Percentiles rank a stretch among this genome's conserved stretches.
Conservation (phyloP, 805 yeast species). For the Candida chilensis region DNA sequence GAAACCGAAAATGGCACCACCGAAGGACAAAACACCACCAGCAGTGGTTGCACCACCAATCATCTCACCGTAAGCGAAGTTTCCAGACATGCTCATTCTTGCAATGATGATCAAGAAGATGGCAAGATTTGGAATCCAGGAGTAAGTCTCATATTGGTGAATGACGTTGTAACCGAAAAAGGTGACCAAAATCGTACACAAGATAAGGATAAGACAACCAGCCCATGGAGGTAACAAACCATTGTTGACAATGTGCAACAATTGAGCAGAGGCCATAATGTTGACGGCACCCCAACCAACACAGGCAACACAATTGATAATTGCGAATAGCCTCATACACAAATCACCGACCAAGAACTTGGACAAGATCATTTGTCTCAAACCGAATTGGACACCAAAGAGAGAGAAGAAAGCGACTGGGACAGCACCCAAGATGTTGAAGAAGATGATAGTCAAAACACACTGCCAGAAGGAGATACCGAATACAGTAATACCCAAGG, state of each 20-base stretch:
- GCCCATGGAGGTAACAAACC: constrained; percentile 79
- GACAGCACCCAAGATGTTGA: constrained; percentile 60
- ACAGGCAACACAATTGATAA: constrained; percentile 76
- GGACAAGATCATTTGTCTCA: constrained; percentile 81
- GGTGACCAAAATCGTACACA: constrained; percentile 62
- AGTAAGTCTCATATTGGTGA: constrained; percentile 74
- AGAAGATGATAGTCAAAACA: constrained; percentile 58
- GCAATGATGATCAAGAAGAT: constrained; percentile 74
- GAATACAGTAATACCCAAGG: constrained; percentile 45
- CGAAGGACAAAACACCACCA: constrained; percentile 70
- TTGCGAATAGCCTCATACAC: constrained; percentile 68
- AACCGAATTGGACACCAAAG: constrained; percentile 78
- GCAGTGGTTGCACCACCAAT: constrained; percentile 57
- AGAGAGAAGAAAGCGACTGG: constrained; percentile 80
- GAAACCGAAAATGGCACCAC: constrained; percentile 77
- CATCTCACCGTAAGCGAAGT: constrained; percentile 45
- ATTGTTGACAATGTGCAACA: constrained; percentile 59
- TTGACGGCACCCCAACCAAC: constrained; percentile 95
- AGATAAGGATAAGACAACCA: constrained; percentile 67
- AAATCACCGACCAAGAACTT: constrained; percentile 70
- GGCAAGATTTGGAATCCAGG: constrained; percentile 78
- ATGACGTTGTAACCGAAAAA: constrained; percentile 80
- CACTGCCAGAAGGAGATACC: constrained; percentile 69
- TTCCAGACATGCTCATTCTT: constrained; percentile 58
- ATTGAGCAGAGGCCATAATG: constrained; percentile 82